A percentile compares a stretch with the other conserved stretches of the same genome.
These are phyloP conservation scores for Mollisiaceae sp. DNA, from an alignment of 2,329 filamentous ascomycete species.

Conservation along the genomic window DNA sequence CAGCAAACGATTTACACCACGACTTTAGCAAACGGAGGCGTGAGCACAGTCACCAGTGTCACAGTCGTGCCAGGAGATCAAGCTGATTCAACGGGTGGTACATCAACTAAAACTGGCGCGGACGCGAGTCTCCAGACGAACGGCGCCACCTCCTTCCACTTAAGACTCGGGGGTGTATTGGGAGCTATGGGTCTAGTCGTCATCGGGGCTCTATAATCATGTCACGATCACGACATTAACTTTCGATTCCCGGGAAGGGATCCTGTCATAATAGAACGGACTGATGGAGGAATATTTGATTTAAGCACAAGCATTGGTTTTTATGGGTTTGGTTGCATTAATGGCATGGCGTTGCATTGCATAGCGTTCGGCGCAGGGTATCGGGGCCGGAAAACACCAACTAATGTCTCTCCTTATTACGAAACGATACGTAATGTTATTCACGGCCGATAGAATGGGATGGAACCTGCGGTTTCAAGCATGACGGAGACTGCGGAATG, in stretches of 20 bases:
- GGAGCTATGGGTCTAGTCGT: slow-evolving; percentile 34
- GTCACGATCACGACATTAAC: slow-evolving; percentile 6
- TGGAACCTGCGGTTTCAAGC: neutral
- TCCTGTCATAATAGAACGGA: slow-evolving; percentile 13
- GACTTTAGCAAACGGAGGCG: slow-evolving; percentile 35
- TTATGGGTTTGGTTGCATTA: slow-evolving; percentile 12
- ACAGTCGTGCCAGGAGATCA: slow-evolving; percentile 37
- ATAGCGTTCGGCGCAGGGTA: slow-evolving; percentile 31
- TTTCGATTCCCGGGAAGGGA: neutral
- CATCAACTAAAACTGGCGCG: slow-evolving; percentile 23
- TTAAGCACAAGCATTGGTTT: slow-evolving; percentile 22
- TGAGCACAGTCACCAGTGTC: slow-evolving; percentile 34
- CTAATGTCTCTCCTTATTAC: slow-evolving; percentile 39
- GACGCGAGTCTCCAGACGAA: slow-evolving; percentile 37
- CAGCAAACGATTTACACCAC: slow-evolving; percentile 38
- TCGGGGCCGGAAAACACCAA: slow-evolving; percentile 27
- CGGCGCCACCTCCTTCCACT: slow-evolving; percentile 19
- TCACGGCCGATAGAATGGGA: slow-evolving; percentile 10
- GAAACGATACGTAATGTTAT: slow-evolving; percentile 15
- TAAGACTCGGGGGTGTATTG: slow-evolving; percentile 32
- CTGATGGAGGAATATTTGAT: slow-evolving; percentile 15
- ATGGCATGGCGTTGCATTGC: slow-evolving; percentile 21
- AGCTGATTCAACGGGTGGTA: slow-evolving; percentile 24
- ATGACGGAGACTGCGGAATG: neutral
- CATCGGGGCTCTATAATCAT: slow-evolving; percentile 31